Percentiles rank a stretch among this genome's conserved stretches.
These are phyloP conservation scores for Seiridium unicorne DNA, from an alignment of 2,329 filamentous ascomycete species.

Conservation along the genomic window DNA sequence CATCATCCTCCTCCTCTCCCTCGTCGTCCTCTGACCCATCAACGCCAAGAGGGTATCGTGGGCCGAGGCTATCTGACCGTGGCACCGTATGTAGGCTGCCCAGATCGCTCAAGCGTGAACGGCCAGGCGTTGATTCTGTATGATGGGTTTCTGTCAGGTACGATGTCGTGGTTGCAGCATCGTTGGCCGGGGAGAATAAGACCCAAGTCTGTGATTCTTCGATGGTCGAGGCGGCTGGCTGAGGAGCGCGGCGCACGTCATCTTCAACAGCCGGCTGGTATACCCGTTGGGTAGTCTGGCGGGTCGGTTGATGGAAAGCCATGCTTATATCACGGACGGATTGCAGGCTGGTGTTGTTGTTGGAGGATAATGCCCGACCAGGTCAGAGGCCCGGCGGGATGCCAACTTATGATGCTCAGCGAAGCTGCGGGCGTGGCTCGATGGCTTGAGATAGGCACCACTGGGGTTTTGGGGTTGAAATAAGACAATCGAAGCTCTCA, in stretches of 20 bases:
- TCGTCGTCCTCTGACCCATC: conserved; percentile 44
- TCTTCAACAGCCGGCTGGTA: conserved; percentile 37
- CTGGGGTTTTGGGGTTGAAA: background rate
- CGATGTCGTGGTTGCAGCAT: conserved; percentile 57
- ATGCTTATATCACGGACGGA: conserved; percentile 29
- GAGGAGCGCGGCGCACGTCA: conserved; percentile 33
- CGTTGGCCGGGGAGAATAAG: conserved; percentile 78
- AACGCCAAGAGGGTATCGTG: conserved; percentile 28
- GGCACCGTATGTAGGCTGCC: conserved; percentile 73
- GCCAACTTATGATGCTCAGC: background rate
- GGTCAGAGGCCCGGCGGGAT: background rate
- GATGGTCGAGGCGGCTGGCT: conserved; percentile 35
- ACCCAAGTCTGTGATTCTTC: conserved; percentile 93
- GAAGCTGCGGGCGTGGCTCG: background rate
- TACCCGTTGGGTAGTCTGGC: conserved; percentile 49
- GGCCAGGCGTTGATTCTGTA: conserved; percentile 63
- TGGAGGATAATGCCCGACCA: background rate
- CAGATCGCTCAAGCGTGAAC: conserved; percentile 75
- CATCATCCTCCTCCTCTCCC: conserved; percentile 60
- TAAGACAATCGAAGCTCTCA: background rate
- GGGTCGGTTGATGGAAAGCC: conserved; percentile 61
- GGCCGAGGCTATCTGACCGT: conserved; percentile 47
- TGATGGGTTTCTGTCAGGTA: conserved; percentile 68
- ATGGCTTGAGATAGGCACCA: background rate
- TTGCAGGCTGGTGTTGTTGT: background rate